A percentile compares a stretch with the other conserved stretches of the same genome.
Conservation (phyloP, 2,329 filamentous ascomycete species). For the Penicillium hesseltinei region DNA sequence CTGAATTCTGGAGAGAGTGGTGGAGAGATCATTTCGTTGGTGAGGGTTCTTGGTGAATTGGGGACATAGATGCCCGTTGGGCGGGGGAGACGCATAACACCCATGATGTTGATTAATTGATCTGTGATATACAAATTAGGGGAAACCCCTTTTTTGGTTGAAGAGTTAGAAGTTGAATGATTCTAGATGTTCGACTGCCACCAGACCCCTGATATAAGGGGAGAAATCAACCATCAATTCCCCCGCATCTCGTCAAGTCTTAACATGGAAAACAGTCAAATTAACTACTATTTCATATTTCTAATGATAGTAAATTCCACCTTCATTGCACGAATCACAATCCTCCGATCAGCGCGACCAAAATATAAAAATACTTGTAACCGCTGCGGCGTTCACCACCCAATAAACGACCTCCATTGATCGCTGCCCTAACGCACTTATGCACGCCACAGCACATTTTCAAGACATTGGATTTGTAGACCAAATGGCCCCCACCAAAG, state of each 20-base stretch:
- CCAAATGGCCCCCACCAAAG: background rate
- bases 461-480: background rate
- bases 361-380: constrained; percentile 21
- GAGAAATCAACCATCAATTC: constrained; percentile 2
- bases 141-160: constrained; percentile 1
- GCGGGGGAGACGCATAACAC: constrained; percentile 36
- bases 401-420: constrained; percentile 11
- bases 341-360: constrained; percentile 8
- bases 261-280: constrained; percentile 13
- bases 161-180: background rate
- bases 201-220: constrained; percentile 19
- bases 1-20: constrained; percentile 40
- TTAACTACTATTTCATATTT: constrained; percentile 16
- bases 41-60: constrained; percentile 36
- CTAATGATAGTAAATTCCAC: constrained; percentile 23
- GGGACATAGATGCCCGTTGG: constrained; percentile 38
- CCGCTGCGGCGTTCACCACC: constrained; percentile 23
- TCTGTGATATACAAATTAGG: background rate
- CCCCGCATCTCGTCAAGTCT: constrained; percentile 17
- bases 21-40: constrained; percentile 43
- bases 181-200: background rate
- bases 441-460: constrained; percentile 18
- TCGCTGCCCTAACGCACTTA: constrained; percentile 6
- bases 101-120: constrained; percentile 26
- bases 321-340: constrained; percentile 13